Base-by-base conservation (phyloP, 1,284 basidiomycete species). In the Trichosporon sp. region DNA sequence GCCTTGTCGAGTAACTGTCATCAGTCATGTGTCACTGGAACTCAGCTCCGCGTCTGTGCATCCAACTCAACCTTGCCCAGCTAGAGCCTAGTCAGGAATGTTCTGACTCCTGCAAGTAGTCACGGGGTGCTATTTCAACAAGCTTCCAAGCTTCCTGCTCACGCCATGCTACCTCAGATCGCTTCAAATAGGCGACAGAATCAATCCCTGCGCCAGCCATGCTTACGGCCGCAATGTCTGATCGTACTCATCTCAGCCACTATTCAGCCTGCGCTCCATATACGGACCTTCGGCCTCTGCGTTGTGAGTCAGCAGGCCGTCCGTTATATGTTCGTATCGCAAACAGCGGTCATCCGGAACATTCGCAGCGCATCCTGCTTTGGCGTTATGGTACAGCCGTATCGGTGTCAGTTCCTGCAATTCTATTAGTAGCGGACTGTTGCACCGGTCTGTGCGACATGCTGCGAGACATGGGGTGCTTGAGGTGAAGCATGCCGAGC, bases 1-100 rank as follows among this genome's bases (percentile, higher is more conserved):
- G 51, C 51, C 51, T 26, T 54, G 51, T 21, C n/a, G 19, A 21
- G 6, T 5, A 6, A 19, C 3, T 54, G 51, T 54, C 51, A 54
- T 54, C 51, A 54, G 51, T 8, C 19, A 26, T 54, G 51, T 54
- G 51, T 54, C 51, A 54, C 7, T 21, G 51, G 51, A 54, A 54
- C 51, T 21, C 21, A 26, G 51, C 51, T 54, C 51, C 51, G 51
- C 51, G 51, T 26, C 51, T 26, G 19, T 26, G 35, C 35, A 26
- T 26, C 26, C 26, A 37, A 37, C 35, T 10, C 8, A 11, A 8
- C 51, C n/a, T 10, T 21, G 16, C 43, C 14, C 14, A 5, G 16
- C 43, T 5, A 43, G 14, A 16, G 14, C 43, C 43, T 46, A 46
- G 16, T 4, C 43, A 46, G 43, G 43, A 46, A 46, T 46, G 43